Base-by-base conservation (phyloP, 2,329 filamentous ascomycete genomes). In the Phialophora tarda region DNA sequence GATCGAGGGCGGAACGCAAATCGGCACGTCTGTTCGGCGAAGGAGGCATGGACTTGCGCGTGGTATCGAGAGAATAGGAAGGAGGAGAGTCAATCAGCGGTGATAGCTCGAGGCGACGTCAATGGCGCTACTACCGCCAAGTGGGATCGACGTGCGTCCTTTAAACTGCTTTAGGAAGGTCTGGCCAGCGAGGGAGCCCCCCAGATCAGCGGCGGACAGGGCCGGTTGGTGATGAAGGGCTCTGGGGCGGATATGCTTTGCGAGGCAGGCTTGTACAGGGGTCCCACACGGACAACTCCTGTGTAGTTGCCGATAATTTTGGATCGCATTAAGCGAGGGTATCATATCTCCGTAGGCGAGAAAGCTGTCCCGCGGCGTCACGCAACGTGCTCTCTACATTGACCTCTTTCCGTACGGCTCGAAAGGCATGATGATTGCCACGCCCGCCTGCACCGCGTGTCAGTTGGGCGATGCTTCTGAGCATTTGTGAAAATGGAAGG, bases 331-430 rank as follows among this genome's bases (percentile, higher is more conserved):
- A 51, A 55, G 28, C 44, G 59, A 44, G 59, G 48, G 30, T 54
- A 54, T 61, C 32, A 61, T 61, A 61, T 38, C 53, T n/a, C 34
- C 59, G n/a, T 61, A 21, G 32, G 21, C 32, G 24, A 38, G 6
- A 24, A 38, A 14, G 26, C 21, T 41, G 14, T 21, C 23, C 34
- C 32, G 32, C 32, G 21, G 28, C 21, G 14, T 61, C 23, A 24
- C 47, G 12, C 32, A 34, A 53, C 10, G 2, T 26, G 28, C 30
- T 41, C 38, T 62, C 58, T 68, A 72, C 69, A 71, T 71, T 14
- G 71, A 71, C 24, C 67, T 65, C 62, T 67, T 72, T n/a, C 71
- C 71, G 47, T 70, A 72, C 17, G 71, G 71, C 63, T 72, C 71
- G 57, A 72, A 72, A 41, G 71, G 71, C 69, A 72, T 71, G 26